Conservation (phyloP, 352 stramenopile genomes). For the Thalassiosira mediterranea region DNA sequence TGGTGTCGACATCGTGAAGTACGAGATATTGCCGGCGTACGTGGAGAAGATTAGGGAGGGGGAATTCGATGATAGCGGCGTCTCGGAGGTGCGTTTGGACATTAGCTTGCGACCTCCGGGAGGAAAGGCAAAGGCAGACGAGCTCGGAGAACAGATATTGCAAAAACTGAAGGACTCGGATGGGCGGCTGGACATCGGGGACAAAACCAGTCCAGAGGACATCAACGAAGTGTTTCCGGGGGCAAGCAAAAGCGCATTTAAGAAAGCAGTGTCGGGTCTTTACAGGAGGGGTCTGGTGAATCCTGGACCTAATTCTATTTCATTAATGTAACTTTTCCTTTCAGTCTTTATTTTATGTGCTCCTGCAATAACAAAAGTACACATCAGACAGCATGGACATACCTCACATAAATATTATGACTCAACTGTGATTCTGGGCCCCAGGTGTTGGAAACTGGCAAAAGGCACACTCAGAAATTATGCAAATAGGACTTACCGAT, state of each 20-base stretch:
- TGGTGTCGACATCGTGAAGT: constrained; percentile 71
- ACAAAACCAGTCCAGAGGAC: constrained; percentile 74
- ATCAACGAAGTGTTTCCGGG: constrained; percentile 78
- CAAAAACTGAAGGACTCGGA: constrained; percentile 52
- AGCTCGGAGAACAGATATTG: constrained; percentile 63
- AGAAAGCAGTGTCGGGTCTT: constrained; percentile 68
- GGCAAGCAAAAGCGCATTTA: constrained; percentile 73
- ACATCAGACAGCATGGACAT: neutral
- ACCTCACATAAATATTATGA: neutral
- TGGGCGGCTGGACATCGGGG: constrained; percentile 60
- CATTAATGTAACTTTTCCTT: constrained; percentile 40
- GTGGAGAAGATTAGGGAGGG: constrained; percentile 65
- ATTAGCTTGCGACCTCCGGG: constrained; percentile 66
- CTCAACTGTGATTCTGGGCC: neutral
- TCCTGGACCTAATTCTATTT: constrained; percentile 56
- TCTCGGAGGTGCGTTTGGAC: constrained; percentile 60
- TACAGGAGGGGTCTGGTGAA: constrained; percentile 68
- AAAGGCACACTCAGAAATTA: too few relatives aligned
- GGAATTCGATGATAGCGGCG: constrained; percentile 48
- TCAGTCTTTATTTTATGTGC: neutral
- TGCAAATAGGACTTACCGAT: too few relatives aligned
- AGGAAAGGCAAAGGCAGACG: constrained; percentile 69
- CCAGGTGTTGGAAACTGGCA: too few relatives aligned
- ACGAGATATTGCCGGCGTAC: constrained; percentile 74
- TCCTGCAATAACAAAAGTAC: too few relatives aligned